A percentile compares a stretch with the other conserved stretches of the same genome.
These are phyloP conservation scores for Hypoxylon lienhwacheense DNA, from an alignment of 495 filamentous ascomycete species.

Conservation along the genomic window DNA sequence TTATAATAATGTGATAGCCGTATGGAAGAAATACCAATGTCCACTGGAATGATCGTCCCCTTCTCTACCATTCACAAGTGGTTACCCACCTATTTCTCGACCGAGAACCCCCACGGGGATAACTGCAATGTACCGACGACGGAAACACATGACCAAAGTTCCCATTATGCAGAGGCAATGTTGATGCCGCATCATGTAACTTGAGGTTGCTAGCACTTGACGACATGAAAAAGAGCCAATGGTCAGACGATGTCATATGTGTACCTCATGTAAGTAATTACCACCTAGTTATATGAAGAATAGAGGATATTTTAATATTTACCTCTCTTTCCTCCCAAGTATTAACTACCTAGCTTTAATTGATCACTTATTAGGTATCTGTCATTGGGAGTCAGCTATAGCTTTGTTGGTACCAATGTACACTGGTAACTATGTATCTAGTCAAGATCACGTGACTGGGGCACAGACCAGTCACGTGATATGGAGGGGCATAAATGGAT, in stretches of 20 bases:
- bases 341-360: too few relatives aligned
- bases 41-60: neutral
- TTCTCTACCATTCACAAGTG: neutral
- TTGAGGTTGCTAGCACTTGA: conserved; percentile 11
- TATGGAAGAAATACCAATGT: neutral
- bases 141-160: conserved; percentile 21
- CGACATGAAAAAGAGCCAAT: conserved; percentile 3
- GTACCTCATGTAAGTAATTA: neutral
- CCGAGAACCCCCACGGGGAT: conserved; percentile 28
- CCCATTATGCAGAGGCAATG: conserved; percentile 24
- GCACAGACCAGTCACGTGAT: too few relatives aligned
- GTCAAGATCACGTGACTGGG: too few relatives aligned
- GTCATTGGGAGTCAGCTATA: too few relatives aligned
- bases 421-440: too few relatives aligned
- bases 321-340: too few relatives aligned
- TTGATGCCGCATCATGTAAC: conserved; percentile 8
- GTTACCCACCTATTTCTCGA: conserved; percentile 12
- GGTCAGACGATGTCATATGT: neutral
- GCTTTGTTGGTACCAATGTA: too few relatives aligned
- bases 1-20: neutral
- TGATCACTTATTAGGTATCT: too few relatives aligned
- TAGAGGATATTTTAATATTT: neutral
- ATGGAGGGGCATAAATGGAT: too few relatives aligned
- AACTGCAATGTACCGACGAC: conserved; percentile 6
- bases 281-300: neutral